Percentiles rank a stretch among this genome's conserved stretches.
These are phyloP conservation scores for Bipolaris victoriae DNA, from an alignment of 2,329 filamentous ascomycete species.

Conservation along the genomic window DNA sequence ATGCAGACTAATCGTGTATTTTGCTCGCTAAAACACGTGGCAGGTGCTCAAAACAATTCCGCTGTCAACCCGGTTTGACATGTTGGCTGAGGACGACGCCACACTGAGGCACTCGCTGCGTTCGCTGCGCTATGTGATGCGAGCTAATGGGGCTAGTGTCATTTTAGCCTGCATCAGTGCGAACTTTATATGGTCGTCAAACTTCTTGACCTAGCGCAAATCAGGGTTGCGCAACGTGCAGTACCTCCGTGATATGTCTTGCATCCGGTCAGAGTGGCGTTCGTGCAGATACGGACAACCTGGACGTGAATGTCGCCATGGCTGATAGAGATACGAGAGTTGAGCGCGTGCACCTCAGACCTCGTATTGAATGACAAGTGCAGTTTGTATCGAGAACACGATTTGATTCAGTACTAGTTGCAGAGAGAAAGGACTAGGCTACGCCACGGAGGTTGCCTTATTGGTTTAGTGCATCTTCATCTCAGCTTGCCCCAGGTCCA, in stretches of 20 bases:
- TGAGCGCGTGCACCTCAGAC: no score
- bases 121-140: conserved; percentile 5
- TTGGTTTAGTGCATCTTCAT: conserved; percentile 1
- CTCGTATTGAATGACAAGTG: no score
- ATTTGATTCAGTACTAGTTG: no score
- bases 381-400: no score
- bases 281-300: background rate
- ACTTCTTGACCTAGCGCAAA: conserved; percentile 10
- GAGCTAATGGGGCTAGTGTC: conserved; percentile 5
- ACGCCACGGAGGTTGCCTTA: background rate
- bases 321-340: background rate
- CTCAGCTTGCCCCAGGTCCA: conserved; percentile 5
- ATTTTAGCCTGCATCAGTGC: conserved; percentile 5
- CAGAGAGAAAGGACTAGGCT: no score
- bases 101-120: conserved; percentile 8
- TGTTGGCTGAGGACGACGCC: conserved; percentile 12
- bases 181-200: conserved; percentile 26
- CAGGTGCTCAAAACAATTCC: conserved; percentile 19
- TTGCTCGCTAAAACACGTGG: conserved; percentile 19
- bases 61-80: conserved; percentile 31
- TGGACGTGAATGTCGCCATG: no score
- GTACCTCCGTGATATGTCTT: conserved; percentile 3
- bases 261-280: background rate
- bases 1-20: conserved; percentile 12
- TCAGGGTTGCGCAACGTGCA: background rate